Conservation (phyloP, 805 yeast genomes). For the Starmerella bacillaris region DNA sequence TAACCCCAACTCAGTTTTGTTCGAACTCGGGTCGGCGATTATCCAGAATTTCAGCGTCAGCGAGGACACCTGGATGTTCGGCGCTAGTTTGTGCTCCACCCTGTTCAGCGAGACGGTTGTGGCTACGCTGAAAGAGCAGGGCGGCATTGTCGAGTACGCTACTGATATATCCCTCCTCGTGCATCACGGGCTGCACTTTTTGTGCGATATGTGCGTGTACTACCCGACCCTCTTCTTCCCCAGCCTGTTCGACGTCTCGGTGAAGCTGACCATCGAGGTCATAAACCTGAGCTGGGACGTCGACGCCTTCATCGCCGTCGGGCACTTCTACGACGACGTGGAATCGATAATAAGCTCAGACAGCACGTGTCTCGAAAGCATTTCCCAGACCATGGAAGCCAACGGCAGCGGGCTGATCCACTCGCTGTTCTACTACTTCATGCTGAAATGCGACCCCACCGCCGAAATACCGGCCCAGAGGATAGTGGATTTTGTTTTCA, state of each 20-base stretch:
- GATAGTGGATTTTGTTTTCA: conserved; percentile 14
- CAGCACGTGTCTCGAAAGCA: conserved; percentile 17
- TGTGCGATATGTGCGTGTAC: conserved; percentile 12
- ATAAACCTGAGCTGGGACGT: conserved; percentile 31
- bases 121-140: conserved; percentile 6
- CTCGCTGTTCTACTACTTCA: conserved; percentile 50
- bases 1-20: conserved; percentile 7
- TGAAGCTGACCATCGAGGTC: conserved; percentile 22
- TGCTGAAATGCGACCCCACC: conserved; percentile 40
- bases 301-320: conserved; percentile 50
- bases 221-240: conserved; percentile 10
- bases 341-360: conserved; percentile 16
- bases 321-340: conserved; percentile 67
- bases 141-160: conserved; percentile 8
- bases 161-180: conserved; percentile 5
- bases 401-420: conserved; percentile 40
- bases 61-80: conserved; percentile 51
- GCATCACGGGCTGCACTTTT: conserved; percentile 13
- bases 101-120: conserved; percentile 30
- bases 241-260: conserved; percentile 21
- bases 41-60: conserved; percentile 12
- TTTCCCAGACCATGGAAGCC: conserved; percentile 29
- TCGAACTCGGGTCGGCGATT: conserved; percentile 11
- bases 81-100: conserved; percentile 59
- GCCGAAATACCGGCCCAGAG: conserved; percentile 11